Percentiles rank a stretch among this genome's conserved stretches.
These are phyloP conservation scores for Aspergillus uvarum DNA, from an alignment of 2,329 filamentous ascomycete genomes.

Conservation along the genomic window DNA sequence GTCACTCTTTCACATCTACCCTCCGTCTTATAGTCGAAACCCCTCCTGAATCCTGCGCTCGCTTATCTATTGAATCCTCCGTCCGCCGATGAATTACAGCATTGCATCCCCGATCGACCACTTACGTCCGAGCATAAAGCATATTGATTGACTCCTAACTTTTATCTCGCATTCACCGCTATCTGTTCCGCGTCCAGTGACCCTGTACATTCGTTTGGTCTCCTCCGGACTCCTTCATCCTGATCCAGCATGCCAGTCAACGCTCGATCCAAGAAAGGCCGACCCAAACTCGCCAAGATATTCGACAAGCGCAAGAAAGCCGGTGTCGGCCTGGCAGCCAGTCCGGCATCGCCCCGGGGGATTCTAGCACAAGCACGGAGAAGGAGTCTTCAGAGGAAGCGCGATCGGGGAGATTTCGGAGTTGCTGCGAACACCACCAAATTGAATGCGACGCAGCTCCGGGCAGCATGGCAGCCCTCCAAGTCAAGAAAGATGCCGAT, in stretches of 20 bases:
- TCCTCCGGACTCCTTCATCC: background rate
- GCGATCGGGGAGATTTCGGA: constrained; percentile 4
- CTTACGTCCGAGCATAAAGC: background rate
- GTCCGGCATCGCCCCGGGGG: constrained; percentile 17
- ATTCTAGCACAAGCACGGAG: constrained; percentile 15
- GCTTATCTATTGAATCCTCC: background rate
- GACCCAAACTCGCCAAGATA: constrained; percentile 1
- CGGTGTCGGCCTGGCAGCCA: constrained; percentile 9
- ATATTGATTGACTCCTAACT: background rate
- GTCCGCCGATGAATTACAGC: background rate
- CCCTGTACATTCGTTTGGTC: background rate
- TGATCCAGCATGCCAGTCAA: background rate
- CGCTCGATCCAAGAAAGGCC: constrained; percentile 5
- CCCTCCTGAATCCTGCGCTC: background rate
- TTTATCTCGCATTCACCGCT: background rate
- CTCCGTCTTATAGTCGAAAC: background rate
- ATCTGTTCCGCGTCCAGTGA: background rate
- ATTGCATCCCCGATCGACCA: background rate
- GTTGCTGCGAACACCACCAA: constrained; percentile 7
- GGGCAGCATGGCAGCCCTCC: background rate
- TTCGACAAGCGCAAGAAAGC: constrained; percentile 10
- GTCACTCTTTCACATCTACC: background rate
- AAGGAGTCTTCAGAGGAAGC: constrained; percentile 10
- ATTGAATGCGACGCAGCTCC: background rate
- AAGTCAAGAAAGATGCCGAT: constrained; percentile 7